Percentiles rank a stretch among this genome's conserved stretches.
Conservation (phyloP, 1,284 basidiomycete genomes). For the Takashimella tepidaria region DNA sequence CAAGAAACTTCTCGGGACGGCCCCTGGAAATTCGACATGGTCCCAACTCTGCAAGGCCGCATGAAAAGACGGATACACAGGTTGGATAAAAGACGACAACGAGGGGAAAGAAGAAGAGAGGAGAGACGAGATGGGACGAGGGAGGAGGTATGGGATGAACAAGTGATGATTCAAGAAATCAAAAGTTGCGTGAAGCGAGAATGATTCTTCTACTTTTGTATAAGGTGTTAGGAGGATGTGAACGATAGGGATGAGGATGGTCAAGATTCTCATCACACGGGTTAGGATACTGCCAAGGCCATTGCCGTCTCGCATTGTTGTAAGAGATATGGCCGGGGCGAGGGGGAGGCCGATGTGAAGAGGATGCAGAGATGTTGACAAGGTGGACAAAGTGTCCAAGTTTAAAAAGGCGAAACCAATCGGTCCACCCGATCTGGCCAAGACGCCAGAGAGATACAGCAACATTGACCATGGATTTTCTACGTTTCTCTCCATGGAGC, state of each 20-base stretch:
- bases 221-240: slow-evolving; percentile 78
- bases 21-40: slow-evolving; percentile 81
- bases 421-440: too few species aligned
- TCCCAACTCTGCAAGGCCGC: slow-evolving; percentile 62
- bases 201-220: slow-evolving; percentile 96
- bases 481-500: not conserved
- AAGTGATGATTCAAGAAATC: slow-evolving; percentile 63
- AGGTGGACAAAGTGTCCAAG: too few species aligned
- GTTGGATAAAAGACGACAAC: slow-evolving; percentile 1
- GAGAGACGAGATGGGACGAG: not conserved
- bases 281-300: too few species aligned
- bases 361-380: too few species aligned
- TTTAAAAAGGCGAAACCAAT: too few species aligned
- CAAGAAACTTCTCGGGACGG: slow-evolving; percentile 83
- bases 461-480: too few species aligned
- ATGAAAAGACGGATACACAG: not conserved
- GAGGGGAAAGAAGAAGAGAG: not conserved
- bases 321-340: too few species aligned
- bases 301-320: too few species aligned
- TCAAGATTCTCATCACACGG: slow-evolving; percentile 52
- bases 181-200: slow-evolving; percentile 87
- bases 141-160: not conserved
- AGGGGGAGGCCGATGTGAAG: too few species aligned
- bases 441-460: too few species aligned
- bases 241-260: slow-evolving; percentile 56